Evolutionary conservation across 148 eudicot genomes (phyloP).

Genomic region (Diospyros kaki): DNA sequence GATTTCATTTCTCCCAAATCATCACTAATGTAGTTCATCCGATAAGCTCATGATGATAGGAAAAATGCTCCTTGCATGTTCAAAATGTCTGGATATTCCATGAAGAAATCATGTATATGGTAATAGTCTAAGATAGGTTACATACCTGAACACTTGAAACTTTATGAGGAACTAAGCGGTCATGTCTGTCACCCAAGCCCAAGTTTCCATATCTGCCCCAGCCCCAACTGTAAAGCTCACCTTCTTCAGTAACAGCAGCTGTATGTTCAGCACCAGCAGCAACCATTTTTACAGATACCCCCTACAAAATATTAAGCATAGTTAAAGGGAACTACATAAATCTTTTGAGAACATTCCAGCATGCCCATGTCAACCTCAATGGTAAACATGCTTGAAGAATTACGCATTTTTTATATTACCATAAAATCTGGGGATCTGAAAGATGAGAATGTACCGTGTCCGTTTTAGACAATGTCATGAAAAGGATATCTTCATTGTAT

Average conservation of each 20-base stretch:
- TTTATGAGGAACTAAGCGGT: slow-evolving; percentile 78
- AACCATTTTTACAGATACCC: slow-evolving; percentile 81
- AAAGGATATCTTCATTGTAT: not conserved
- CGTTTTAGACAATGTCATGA: not conserved
- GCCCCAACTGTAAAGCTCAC: slow-evolving; percentile 96
- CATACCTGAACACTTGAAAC: slow-evolving; percentile 63
- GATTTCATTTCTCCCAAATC: too few species aligned
- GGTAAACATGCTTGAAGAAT: not conserved
- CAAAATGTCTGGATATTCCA: not conserved
- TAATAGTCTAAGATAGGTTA: not conserved
- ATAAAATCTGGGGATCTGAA: not conserved
- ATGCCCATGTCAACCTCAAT: not conserved
- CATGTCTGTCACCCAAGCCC: slow-evolving; percentile 93
- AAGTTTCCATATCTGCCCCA: slow-evolving; percentile 99
- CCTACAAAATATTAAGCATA: slow-evolving; percentile 36
- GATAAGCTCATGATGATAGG: not conserved
- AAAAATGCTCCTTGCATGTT: not conserved
- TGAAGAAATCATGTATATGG: not conserved
- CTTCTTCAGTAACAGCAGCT: slow-evolving; percentile 91
- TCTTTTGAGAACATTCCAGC: not conserved
- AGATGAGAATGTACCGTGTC: not conserved
- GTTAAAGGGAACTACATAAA: not conserved
- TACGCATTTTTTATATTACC: not conserved
- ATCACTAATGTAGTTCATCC: too few species aligned
- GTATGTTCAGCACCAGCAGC: slow-evolving; percentile 99